phyloP scores from a whole-genome alignment of 257 asterid species.

The Solanum piurae region DNA sequence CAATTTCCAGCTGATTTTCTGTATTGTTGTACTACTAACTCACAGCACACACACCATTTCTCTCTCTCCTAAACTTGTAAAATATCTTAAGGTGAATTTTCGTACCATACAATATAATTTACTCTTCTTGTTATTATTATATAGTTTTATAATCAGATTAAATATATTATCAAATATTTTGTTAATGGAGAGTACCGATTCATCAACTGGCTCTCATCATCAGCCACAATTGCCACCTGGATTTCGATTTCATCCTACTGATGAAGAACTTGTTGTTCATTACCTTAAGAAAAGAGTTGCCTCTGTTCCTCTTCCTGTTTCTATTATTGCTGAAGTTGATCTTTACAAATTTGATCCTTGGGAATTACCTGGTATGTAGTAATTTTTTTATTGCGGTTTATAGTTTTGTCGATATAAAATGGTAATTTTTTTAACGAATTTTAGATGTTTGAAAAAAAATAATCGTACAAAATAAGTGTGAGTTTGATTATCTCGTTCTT shows the following conservation, averaged over 20 bases:
- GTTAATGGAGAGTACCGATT: slow-evolving; percentile 30
- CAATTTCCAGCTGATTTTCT: background rate
- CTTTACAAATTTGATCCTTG: slow-evolving; percentile 49
- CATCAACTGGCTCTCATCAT: slow-evolving; percentile 23
- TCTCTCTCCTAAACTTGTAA: background rate
- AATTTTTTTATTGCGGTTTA: background rate
- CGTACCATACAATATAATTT: background rate
- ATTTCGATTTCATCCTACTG: slow-evolving; percentile 49
- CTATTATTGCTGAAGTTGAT: slow-evolving; percentile 43
- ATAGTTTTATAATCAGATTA: background rate
- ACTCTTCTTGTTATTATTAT: background rate
- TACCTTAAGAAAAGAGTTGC: slow-evolving; percentile 40
- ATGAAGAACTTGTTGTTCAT: slow-evolving; percentile 44
- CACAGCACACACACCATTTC: background rate
- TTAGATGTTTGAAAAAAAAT: too few relatives aligned
- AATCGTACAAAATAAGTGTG: background rate
- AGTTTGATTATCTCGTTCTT: background rate
- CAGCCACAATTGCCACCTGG: slow-evolving; percentile 50
- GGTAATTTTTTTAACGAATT: too few relatives aligned
- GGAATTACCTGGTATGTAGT: slow-evolving; percentile 38
- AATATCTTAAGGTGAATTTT: background rate
- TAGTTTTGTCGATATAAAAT: background rate
- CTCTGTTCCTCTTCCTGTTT: slow-evolving; percentile 36
- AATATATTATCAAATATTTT: background rate
- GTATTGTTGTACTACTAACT: background rate